Percentiles rank a stretch among this genome's conserved stretches.
phyloP scores from a whole-genome alignment of 148 eudicot genomes.

The Vaccinium corymbosum region DNA sequence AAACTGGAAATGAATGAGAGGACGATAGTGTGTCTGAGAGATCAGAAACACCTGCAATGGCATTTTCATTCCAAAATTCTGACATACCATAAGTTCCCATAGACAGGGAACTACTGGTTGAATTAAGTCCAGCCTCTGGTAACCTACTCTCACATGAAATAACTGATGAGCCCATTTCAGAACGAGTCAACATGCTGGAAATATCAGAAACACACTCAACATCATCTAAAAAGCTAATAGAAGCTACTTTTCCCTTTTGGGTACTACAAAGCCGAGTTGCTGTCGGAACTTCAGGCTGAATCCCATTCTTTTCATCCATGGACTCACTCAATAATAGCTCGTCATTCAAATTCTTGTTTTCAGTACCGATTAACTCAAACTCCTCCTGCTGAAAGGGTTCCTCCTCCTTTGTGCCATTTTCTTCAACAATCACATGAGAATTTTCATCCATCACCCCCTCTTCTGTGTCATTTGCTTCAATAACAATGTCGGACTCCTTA shows the following conservation, averaged over 20 bases:
- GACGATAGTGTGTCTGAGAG: neutral
- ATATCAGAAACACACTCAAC: conserved; percentile 18
- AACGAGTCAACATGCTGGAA: conserved; percentile 18
- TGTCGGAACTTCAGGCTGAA: conserved; percentile 1
- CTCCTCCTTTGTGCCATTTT: conserved; percentile 15
- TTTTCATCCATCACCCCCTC: conserved; percentile 5
- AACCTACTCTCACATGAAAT: conserved; percentile 21
- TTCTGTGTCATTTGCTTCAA: conserved; percentile 10
- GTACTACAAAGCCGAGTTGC: neutral
- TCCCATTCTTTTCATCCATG: neutral
- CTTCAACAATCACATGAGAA: conserved; percentile 1
- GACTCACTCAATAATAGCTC: neutral
- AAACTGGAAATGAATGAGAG: conserved; percentile 17
- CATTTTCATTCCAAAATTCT: conserved; percentile 6
- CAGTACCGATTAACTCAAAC: conserved; percentile 10
- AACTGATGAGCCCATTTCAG: conserved; percentile 18
- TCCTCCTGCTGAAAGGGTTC: conserved; percentile 3
- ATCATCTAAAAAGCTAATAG: conserved; percentile 15
- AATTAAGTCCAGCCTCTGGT: conserved; percentile 14
- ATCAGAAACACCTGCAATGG: conserved; percentile 12
- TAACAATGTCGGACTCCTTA: neutral
- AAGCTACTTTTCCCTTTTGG: conserved; percentile 11
- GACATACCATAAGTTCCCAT: conserved; percentile 9
- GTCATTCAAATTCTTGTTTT: conserved; percentile 11
- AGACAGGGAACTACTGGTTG: conserved; percentile 19